Evolutionary conservation across 1,139 yeast genomes (phyloP).

Genomic region (Candida albicans): DNA sequence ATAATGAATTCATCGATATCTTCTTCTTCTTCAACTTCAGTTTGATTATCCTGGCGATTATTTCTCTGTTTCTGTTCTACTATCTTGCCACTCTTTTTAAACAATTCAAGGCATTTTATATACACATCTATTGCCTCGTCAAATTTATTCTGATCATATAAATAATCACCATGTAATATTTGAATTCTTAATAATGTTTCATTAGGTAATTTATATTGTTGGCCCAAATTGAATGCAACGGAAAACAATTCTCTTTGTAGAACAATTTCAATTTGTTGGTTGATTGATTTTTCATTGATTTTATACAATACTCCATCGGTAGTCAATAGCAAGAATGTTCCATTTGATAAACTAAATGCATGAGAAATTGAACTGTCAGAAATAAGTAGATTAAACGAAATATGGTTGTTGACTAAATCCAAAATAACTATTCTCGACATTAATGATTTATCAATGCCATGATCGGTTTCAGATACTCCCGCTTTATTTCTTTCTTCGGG

Average conservation of each 20-base stretch:
- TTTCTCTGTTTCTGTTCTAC: not conserved
- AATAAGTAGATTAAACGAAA: constrained; percentile 69
- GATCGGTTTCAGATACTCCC: too few species aligned
- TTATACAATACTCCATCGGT: constrained; percentile 75
- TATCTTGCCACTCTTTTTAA: constrained; percentile 4
- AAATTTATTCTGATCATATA: constrained; percentile 64
- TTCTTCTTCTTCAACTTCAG: constrained; percentile 14
- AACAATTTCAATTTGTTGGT: constrained; percentile 68
- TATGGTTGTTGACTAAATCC: constrained; percentile 67
- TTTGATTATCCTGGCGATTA: too few species aligned
- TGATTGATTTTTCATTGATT: constrained; percentile 64
- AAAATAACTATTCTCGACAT: constrained; percentile 59
- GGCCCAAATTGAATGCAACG: constrained; percentile 72
- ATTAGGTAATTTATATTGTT: constrained; percentile 40
- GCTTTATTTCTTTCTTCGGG: constrained; percentile 34
- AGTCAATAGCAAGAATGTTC: constrained; percentile 59
- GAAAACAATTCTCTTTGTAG: constrained; percentile 70
- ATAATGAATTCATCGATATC: constrained; percentile 58
- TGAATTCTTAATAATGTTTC: constrained; percentile 52
- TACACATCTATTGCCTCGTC: constrained; percentile 73
- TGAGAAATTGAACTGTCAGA: constrained; percentile 59
- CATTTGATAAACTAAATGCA: constrained; percentile 51
- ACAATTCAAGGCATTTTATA: constrained; percentile 38
- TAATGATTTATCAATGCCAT: constrained; percentile 12
- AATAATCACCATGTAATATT: constrained; percentile 66